Percentiles rank a stretch among this genome's conserved stretches.
These are phyloP conservation scores for Cladosporium sp. DNA, from an alignment of 2,329 filamentous ascomycete genomes.

Conservation along the genomic window DNA sequence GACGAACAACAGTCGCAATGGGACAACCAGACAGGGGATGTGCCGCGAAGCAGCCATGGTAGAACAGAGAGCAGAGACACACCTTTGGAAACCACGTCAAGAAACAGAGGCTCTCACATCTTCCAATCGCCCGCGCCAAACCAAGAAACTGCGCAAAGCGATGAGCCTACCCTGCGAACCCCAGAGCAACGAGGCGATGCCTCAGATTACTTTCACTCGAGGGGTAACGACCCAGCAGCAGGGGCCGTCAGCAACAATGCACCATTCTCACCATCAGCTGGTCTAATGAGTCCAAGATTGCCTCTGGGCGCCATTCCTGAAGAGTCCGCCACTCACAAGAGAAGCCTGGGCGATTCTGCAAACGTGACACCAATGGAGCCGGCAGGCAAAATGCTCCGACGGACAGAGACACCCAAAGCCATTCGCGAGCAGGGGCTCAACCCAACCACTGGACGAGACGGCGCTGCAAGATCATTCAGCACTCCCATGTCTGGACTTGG, in stretches of 20 bases:
- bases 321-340: constrained; percentile 32
- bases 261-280: constrained; percentile 18
- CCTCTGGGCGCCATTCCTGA: constrained; percentile 52
- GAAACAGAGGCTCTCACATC: constrained; percentile 44
- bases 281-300: constrained; percentile 21
- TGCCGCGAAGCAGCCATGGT: constrained; percentile 13
- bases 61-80: constrained; percentile 25
- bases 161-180: background rate
- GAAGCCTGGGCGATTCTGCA: constrained; percentile 36
- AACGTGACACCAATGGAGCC: constrained; percentile 8
- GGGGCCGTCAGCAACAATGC: background rate
- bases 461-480: constrained; percentile 17
- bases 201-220: constrained; percentile 15
- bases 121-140: constrained; percentile 40
- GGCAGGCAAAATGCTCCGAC: constrained; percentile 34
- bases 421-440: constrained; percentile 32
- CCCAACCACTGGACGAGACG: background rate
- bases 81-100: constrained; percentile 40
- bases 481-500: constrained; percentile 32
- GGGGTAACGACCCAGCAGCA: background rate
- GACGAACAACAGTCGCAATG: constrained; percentile 20
- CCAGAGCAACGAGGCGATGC: constrained; percentile 7
- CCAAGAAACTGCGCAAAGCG: background rate
- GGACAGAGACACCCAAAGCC: constrained; percentile 39
- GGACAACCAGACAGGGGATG: constrained; percentile 13